Percentiles rank a stretch among this genome's conserved stretches.
These are phyloP conservation scores for Sphenostylis stenocarpa DNA, from an alignment of 306 rosid species.

Conservation along the genomic window DNA sequence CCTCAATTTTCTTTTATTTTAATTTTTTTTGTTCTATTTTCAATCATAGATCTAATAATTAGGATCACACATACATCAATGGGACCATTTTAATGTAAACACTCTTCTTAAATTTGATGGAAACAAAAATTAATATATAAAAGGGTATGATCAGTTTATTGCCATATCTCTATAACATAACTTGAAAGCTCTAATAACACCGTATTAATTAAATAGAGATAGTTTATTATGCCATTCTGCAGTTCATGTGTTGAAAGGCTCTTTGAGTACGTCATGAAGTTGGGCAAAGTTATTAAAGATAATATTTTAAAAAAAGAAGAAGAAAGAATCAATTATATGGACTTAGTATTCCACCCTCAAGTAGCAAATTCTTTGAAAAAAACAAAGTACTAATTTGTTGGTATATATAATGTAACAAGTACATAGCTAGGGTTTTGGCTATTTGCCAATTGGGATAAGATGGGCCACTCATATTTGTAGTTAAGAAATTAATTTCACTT, in stretches of 20 bases:
- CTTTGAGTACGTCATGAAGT: background rate
- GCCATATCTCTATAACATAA: background rate
- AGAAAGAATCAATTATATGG: too few species aligned
- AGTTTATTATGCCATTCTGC: too few species aligned
- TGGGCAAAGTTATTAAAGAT: background rate
- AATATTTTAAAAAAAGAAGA: background rate
- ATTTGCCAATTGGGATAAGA: slow-evolving; percentile 8
- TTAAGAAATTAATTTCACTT: too few species aligned
- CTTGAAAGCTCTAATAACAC: background rate
- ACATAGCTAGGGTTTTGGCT: background rate
- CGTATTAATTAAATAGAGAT: background rate
- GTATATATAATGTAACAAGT: background rate
- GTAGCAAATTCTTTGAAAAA: background rate
- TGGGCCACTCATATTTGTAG: too few species aligned
- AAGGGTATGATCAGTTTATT: background rate
- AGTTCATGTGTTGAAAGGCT: too few species aligned
- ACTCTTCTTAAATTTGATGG: background rate
- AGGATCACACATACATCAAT: background rate
- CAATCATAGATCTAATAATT: background rate
- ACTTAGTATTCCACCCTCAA: background rate
- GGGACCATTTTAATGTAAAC: background rate
- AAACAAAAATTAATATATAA: background rate
- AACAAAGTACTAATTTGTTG: background rate
- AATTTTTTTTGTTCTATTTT: background rate
- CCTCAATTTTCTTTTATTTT: too few species aligned